These are phyloP conservation scores for Mycosphaerelloides madeirae DNA, from an alignment of 2,329 filamentous ascomycete genomes.

Conservation along the genomic window DNA sequence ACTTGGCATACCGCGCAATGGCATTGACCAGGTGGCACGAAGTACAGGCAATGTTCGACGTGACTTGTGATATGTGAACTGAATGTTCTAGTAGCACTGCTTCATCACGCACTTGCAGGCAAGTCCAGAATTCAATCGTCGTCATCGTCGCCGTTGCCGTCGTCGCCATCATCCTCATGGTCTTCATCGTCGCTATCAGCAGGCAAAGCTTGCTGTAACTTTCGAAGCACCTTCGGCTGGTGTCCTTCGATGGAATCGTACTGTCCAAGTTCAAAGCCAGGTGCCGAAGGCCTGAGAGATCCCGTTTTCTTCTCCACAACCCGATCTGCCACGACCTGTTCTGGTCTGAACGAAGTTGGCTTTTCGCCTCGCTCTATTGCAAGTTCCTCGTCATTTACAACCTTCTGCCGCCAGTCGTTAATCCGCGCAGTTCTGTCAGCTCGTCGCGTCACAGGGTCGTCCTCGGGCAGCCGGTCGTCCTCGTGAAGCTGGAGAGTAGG, in stretches of 20 bases:
- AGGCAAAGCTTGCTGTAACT: not conserved
- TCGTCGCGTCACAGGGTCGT: conserved; percentile 18
- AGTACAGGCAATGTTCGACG: too few species aligned
- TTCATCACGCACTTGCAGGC: too few species aligned
- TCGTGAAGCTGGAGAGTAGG: conserved; percentile 39
- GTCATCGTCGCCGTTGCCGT: too few species aligned
- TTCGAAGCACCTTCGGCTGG: conserved; percentile 20
- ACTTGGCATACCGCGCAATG: too few species aligned
- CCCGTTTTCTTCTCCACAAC: conserved; percentile 32
- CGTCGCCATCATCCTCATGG: conserved; percentile 1
- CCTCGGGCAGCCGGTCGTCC: conserved; percentile 23
- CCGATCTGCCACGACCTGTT: conserved; percentile 29
- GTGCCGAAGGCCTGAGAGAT: conserved; percentile 11
- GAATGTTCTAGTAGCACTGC: too few species aligned
- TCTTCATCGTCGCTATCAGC: conserved; percentile 9
- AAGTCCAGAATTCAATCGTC: too few species aligned
- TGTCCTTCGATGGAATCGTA: conserved; percentile 28
- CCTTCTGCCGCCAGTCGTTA: conserved; percentile 28
- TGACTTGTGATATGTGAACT: too few species aligned
- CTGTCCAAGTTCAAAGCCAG: conserved; percentile 5
- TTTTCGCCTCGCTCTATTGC: conserved; percentile 43
- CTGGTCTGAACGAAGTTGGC: conserved; percentile 24
- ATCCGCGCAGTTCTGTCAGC: conserved; percentile 31
- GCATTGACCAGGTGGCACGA: too few species aligned
- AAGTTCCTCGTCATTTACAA: conserved; percentile 33